Evolutionary conservation across 192 early-diverging fungal genomes (phyloP).

Genomic region (Backusella circina): DNA sequence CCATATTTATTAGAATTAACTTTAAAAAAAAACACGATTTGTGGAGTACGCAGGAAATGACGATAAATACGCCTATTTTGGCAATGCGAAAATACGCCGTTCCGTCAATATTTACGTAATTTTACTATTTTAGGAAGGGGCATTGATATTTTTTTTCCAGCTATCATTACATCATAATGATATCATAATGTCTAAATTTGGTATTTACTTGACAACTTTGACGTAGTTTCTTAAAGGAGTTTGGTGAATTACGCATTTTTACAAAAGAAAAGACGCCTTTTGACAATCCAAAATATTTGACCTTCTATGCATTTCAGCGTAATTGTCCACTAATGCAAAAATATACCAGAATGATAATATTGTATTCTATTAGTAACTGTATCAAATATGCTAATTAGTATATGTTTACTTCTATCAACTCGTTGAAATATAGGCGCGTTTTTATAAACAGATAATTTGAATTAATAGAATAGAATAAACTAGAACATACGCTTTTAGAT

Average conservation of each 20-base stretch:
- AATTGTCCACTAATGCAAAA: neutral
- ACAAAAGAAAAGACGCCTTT: neutral
- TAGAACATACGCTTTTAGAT: neutral
- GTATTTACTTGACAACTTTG: neutral
- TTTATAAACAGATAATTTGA: too few relatives aligned
- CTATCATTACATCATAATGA: neutral
- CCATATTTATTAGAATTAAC: neutral
- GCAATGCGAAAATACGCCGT: neutral
- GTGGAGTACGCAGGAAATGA: neutral
- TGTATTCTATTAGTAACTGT: neutral
- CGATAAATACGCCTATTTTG: neutral
- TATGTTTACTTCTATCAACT: too few relatives aligned
- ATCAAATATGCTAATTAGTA: too few relatives aligned
- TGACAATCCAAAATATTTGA: neutral
- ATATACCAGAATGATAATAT: neutral
- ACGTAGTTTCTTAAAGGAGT: neutral
- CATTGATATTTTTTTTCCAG: neutral
- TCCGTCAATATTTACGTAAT: neutral
- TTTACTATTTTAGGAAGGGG: neutral
- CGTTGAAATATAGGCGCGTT: too few relatives aligned
- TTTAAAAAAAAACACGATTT: neutral
- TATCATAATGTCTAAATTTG: neutral
- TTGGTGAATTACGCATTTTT: neutral
- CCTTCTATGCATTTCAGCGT: neutral
- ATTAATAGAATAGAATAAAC: too few relatives aligned